Evolutionary conservation across 768 basidiomycete species (phyloP).

Genomic region (Lactifluus volemus): DNA sequence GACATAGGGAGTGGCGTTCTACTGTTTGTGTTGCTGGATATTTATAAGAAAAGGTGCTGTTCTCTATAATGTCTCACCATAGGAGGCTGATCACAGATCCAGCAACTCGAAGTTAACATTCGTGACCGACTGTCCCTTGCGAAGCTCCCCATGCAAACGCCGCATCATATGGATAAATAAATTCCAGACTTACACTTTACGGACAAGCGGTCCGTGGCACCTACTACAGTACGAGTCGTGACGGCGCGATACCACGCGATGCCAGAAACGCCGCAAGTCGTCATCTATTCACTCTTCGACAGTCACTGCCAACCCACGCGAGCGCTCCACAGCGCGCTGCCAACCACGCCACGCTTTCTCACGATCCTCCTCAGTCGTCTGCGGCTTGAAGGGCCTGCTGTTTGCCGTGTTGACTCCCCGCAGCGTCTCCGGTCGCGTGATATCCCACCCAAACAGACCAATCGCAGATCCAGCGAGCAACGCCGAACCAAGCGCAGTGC

Average conservation of each 20-base stretch:
- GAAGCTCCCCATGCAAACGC: too few species aligned
- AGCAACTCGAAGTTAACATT: too few species aligned
- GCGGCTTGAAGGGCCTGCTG: slow-evolving; percentile 58
- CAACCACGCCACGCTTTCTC: slow-evolving; percentile 68
- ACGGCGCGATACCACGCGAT: background rate
- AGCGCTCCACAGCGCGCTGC: slow-evolving; percentile 83
- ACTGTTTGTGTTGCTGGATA: too few species aligned
- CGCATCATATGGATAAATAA: too few species aligned
- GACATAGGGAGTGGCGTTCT: too few species aligned
- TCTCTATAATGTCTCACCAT: too few species aligned
- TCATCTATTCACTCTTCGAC: slow-evolving; percentile 22
- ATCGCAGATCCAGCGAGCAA: slow-evolving; percentile 88
- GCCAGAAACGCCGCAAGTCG: background rate
- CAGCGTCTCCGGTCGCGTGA: slow-evolving; percentile 75
- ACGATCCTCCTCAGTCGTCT: slow-evolving; percentile 42
- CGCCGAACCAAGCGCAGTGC: slow-evolving; percentile 89
- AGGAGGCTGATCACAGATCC: too few species aligned
- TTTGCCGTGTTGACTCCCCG: slow-evolving; percentile 82
- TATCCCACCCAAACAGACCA: slow-evolving; percentile 85
- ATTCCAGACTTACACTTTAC: background rate
- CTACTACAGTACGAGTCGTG: background rate
- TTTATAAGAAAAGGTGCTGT: too few species aligned
- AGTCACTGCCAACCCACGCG: slow-evolving; percentile 72
- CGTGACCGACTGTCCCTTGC: too few species aligned
- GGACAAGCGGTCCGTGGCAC: background rate